phyloP scores from a whole-genome alignment of 1,284 basidiomycete species.

The Xanthoconium separans region DNA sequence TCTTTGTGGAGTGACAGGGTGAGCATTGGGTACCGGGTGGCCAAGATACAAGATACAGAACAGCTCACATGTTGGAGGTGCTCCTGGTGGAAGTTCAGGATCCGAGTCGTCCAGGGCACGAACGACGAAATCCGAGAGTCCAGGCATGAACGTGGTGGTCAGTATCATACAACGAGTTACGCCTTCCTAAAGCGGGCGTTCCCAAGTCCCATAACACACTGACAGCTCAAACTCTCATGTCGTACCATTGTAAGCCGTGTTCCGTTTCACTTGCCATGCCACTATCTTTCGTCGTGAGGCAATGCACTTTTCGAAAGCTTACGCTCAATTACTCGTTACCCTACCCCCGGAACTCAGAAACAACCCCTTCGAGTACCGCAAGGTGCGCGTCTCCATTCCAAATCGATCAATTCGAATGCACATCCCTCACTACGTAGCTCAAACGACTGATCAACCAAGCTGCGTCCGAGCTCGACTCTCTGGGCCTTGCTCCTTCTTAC shows the following conservation, averaged over 20 bases:
- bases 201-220: no score
- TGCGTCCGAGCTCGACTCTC: slow-evolving; percentile 74
- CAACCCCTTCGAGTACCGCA: slow-evolving; percentile 85
- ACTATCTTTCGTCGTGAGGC: neutral
- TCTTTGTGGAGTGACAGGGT: slow-evolving; percentile 35
- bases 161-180: neutral
- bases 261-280: neutral
- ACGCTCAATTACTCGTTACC: slow-evolving; percentile 65
- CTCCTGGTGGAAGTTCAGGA: slow-evolving; percentile 50
- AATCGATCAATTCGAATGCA: neutral
- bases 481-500: slow-evolving; percentile 69
- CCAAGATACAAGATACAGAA: neutral
- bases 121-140: slow-evolving; percentile 5
- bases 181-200: slow-evolving; percentile 14
- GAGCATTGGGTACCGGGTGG: neutral
- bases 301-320: slow-evolving; percentile 87
- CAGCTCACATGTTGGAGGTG: slow-evolving; percentile 54
- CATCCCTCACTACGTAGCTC: slow-evolving; percentile 53
- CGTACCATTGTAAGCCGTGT: neutral
- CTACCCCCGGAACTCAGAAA: slow-evolving; percentile 74
- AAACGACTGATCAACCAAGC: slow-evolving; percentile 93
- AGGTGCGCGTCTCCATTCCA: slow-evolving; percentile 43
- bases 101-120: slow-evolving; percentile 17
- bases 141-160: slow-evolving; percentile 12
- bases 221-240: no score